Evolutionary conservation across 2,329 filamentous ascomycete species (phyloP).

Genomic region (Clonostachys sp.): DNA sequence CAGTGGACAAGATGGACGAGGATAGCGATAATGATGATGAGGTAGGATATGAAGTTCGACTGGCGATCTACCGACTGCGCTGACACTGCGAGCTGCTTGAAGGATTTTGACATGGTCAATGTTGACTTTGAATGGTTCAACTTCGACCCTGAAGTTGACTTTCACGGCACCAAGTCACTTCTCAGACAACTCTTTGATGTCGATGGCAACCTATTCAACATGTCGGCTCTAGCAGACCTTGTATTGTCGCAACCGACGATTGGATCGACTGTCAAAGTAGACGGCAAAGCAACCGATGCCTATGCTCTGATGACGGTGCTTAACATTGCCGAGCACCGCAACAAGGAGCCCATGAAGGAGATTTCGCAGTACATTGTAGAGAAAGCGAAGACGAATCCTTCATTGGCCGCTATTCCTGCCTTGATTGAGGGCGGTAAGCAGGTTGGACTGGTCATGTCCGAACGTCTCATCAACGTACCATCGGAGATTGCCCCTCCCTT

Average conservation of each 20-base stretch:
- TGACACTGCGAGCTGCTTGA: constrained; percentile 2
- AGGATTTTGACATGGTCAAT: constrained; percentile 90
- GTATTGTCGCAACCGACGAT: constrained; percentile 83
- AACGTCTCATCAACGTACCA: constrained; percentile 96
- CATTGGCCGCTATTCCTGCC: constrained; percentile 51
- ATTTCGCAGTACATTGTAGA: constrained; percentile 67
- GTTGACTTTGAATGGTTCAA: constrained; percentile 99
- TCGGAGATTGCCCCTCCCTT: constrained; percentile 86
- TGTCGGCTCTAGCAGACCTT: constrained; percentile 80
- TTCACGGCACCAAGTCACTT: constrained; percentile 88
- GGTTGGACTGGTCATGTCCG: constrained; percentile 83
- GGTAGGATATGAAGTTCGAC: constrained; percentile 20
- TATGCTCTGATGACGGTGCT: constrained; percentile 89
- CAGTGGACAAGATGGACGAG: constrained; percentile 43
- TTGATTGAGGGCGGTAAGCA: constrained; percentile 53
- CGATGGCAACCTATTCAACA: constrained; percentile 79
- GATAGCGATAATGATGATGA: constrained; percentile 49
- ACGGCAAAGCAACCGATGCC: constrained; percentile 86
- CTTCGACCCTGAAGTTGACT: constrained; percentile 83
- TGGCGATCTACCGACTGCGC: neutral
- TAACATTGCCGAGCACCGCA: constrained; percentile 74
- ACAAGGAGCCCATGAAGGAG: constrained; percentile 67
- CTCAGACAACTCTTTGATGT: constrained; percentile 89
- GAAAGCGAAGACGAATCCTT: constrained; percentile 46
- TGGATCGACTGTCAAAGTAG: constrained; percentile 95